Percentiles rank a stretch among this genome's conserved stretches.
These are phyloP conservation scores for Mycosarcoma maydis DNA, from an alignment of 1,284 basidiomycete genomes.

Conservation along the genomic window DNA sequence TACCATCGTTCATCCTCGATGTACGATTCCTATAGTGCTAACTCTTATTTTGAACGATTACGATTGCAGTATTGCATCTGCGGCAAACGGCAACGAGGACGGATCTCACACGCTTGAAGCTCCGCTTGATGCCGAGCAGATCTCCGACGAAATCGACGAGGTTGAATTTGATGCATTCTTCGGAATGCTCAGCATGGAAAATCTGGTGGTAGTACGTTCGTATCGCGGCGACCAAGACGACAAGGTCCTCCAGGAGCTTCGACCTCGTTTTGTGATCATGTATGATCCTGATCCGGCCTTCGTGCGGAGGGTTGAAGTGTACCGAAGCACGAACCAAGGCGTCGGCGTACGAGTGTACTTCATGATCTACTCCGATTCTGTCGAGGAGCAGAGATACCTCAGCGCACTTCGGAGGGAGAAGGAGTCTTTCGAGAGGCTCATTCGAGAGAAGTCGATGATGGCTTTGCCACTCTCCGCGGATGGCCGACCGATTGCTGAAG, in stretches of 20 bases:
- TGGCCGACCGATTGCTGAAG: constrained; percentile 69
- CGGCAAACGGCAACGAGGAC: constrained; percentile 9
- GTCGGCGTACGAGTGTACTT: constrained; percentile 90
- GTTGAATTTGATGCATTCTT: constrained; percentile 74
- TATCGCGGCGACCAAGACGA: constrained; percentile 95
- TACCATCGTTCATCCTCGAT: background rate
- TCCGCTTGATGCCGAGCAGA: constrained; percentile 14
- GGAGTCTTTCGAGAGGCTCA: constrained; percentile 90
- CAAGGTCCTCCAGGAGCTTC: constrained; percentile 83
- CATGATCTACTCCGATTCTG: constrained; percentile 89
- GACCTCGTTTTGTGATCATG: constrained; percentile 87
- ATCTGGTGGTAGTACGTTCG: constrained; percentile 84
- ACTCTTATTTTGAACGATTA: no score
- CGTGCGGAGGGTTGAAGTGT: constrained; percentile 87
- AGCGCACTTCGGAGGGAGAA: constrained; percentile 89
- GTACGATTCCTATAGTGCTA: no score
- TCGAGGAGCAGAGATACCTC: constrained; percentile 95
- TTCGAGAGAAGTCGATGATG: constrained; percentile 94
- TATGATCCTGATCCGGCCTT: constrained; percentile 95
- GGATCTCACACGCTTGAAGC: constrained; percentile 2
- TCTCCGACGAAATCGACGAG: constrained; percentile 34
- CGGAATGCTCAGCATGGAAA: constrained; percentile 80
- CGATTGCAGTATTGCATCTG: constrained; percentile 17
- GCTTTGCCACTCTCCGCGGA: constrained; percentile 87
- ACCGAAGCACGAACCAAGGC: constrained; percentile 85